Base-by-base conservation (phyloP, 495 filamentous ascomycete species). In the Cenococcum geophilum region DNA sequence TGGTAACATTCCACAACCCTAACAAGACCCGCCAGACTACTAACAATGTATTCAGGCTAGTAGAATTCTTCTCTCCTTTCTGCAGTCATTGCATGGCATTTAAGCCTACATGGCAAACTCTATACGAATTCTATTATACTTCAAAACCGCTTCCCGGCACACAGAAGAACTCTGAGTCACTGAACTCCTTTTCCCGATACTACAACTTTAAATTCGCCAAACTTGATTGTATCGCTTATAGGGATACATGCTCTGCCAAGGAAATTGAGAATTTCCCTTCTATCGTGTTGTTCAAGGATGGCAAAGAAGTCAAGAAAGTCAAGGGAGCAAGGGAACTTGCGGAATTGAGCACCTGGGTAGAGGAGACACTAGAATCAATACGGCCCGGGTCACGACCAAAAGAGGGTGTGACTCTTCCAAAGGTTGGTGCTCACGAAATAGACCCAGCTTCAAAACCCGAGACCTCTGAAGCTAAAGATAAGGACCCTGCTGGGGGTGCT, bases 121-220 rank as follows among this genome's bases (percentile, higher is more conserved):
- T 95, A 22, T 95, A 96, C 76, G 93, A 97, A 73, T 97, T 84
- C 75, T 96, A 97, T 76, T 96, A 92, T 73, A 96, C 92, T 6
- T 93, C 89, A n/a, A 85, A 89, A 67, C 86, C 89, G 37, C 9
- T 73, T 76, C 20, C 77, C 78, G 66, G 71, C 75, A 71, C 74
- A 2, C 68, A 60, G 35, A 61, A 60, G 16, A 58, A 64, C 27
- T 65, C 58, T n/a, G 68, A 80, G n/a, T 80, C 80, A n/a, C 45
- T 82, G 36, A 86, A 87, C 65, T 79, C 80, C 0, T 88, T 88
- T 66, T 80, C 80, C 10, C 76, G 80, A 37, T 93, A 85, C 72
- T 97, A 97, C 72, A 83, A 95, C 73, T 92, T 97, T 74, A 84
- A 89, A 66, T 97, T 97, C 69, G 93, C 80, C 3, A 80, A 79